phyloP scores from a whole-genome alignment of 2,329 filamentous ascomycete genomes.

The Blastomyces percursus region DNA sequence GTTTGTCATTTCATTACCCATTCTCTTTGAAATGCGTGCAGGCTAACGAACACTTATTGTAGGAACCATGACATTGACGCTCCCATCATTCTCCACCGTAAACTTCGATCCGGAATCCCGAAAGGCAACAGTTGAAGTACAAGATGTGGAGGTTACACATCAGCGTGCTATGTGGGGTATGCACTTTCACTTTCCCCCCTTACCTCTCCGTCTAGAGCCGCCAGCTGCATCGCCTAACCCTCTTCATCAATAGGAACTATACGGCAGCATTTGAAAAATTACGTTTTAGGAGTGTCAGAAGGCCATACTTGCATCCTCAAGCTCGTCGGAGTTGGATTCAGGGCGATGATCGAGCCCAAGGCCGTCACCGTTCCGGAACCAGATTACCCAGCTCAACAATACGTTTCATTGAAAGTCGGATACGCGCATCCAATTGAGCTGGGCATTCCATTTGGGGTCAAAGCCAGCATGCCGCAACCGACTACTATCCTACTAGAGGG shows the following conservation, averaged over 20 bases:
- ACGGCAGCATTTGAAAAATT: constrained; percentile 79
- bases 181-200: constrained; percentile 18
- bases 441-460: constrained; percentile 69
- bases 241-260: constrained; percentile 56
- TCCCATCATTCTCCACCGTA: constrained; percentile 70
- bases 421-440: constrained; percentile 94
- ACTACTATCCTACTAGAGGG: constrained; percentile 88
- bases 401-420: constrained; percentile 87
- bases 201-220: neutral
- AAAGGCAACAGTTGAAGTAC: constrained; percentile 58
- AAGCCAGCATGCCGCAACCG: constrained; percentile 76
- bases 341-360: constrained; percentile 70
- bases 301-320: constrained; percentile 89
- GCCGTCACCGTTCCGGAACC: constrained; percentile 52
- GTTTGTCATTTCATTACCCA: constrained; percentile 34
- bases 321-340: constrained; percentile 89
- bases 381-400: constrained; percentile 70
- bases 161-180: constrained; percentile 96
- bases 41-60: constrained; percentile 13
- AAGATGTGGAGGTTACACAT: constrained; percentile 55
- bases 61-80: constrained; percentile 64
- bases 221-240: constrained; percentile 14
- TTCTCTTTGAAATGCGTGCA: constrained; percentile 8
- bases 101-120: constrained; percentile 52
- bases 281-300: constrained; percentile 90